Conservation (phyloP, 2,329 filamentous ascomycete species). For the Penicillium sp. region DNA sequence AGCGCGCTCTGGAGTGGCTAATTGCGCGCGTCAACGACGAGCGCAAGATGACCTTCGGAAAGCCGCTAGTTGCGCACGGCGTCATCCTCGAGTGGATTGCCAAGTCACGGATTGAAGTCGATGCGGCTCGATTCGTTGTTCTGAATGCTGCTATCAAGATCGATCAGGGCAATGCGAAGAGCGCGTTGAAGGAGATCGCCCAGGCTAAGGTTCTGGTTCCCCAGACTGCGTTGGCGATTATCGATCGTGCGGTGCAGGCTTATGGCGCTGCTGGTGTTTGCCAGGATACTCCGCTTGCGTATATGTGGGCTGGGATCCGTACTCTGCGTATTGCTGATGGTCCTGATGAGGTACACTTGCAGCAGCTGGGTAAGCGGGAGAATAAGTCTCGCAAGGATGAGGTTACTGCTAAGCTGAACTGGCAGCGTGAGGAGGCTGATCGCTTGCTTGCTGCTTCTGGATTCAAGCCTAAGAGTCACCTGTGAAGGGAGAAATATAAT, state of each 20-base stretch:
- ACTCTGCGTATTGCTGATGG: slow-evolving; percentile 88
- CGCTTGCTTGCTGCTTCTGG: slow-evolving; percentile 39
- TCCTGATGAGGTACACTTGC: slow-evolving; percentile 89
- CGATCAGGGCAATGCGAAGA: slow-evolving; percentile 84
- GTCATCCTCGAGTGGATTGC: slow-evolving; percentile 95
- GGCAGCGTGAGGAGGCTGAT: slow-evolving; percentile 43
- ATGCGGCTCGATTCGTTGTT: slow-evolving; percentile 83
- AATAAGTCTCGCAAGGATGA: slow-evolving; percentile 51
- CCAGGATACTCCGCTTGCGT: slow-evolving; percentile 89
- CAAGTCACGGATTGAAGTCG: slow-evolving; percentile 87
- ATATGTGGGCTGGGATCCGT: slow-evolving; percentile 75
- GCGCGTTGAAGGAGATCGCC: slow-evolving; percentile 87
- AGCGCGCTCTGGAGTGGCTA: slow-evolving; percentile 92
- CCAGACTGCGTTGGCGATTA: slow-evolving; percentile 75
- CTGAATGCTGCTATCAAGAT: slow-evolving; percentile 95
- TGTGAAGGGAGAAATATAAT: slow-evolving; percentile 21
- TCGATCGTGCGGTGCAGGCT: slow-evolving; percentile 90
- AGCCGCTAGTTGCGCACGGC: slow-evolving; percentile 82
- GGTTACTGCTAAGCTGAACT: slow-evolving; percentile 43
- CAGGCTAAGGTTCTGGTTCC: slow-evolving; percentile 93
- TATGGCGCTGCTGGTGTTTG: slow-evolving; percentile 88
- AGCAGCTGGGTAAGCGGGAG: slow-evolving; percentile 57
- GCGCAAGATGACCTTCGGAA: slow-evolving; percentile 85
- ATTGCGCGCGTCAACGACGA: slow-evolving; percentile 91
- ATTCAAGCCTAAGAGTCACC: slow-evolving; percentile 38